phyloP scores from a whole-genome alignment of 352 stramenopile genomes.

The Phytophthora macrochlamydospora region DNA sequence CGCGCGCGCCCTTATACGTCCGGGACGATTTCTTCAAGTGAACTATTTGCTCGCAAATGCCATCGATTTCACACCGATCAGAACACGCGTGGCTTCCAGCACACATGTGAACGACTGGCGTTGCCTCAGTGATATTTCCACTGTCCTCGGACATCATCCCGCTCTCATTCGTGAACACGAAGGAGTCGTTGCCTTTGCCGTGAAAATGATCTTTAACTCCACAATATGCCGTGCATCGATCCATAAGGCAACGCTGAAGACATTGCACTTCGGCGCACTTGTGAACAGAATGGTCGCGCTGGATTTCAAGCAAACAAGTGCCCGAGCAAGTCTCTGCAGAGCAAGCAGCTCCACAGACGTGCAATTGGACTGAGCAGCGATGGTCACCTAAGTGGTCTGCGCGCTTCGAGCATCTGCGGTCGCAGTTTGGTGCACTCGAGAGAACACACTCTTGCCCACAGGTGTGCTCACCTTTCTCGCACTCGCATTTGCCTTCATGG shows the following conservation, averaged over 20 bases:
- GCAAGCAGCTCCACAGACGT: constrained; percentile 57
- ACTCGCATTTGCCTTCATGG: constrained; percentile 67
- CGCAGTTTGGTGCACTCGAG: constrained; percentile 47
- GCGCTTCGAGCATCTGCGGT: constrained; percentile 37
- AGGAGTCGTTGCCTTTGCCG: constrained; percentile 21
- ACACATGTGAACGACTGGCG: constrained; percentile 50
- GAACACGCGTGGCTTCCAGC: constrained; percentile 40
- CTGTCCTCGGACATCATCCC: constrained; percentile 19
- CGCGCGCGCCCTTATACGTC: constrained; percentile 49
- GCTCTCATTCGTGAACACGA: constrained; percentile 27
- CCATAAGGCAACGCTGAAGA: constrained; percentile 51
- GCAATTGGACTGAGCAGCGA: constrained; percentile 53
- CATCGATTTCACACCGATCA: constrained; percentile 49
- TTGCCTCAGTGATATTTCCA: constrained; percentile 7
- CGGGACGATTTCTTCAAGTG: constrained; percentile 55
- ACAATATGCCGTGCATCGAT: constrained; percentile 47
- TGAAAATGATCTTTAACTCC: constrained; percentile 62
- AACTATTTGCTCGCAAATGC: constrained; percentile 69
- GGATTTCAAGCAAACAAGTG: constrained; percentile 49
- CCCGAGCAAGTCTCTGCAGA: constrained; percentile 38
- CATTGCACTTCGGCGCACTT: constrained; percentile 61
- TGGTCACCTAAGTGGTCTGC: constrained; percentile 42
- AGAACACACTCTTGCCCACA: constrained; percentile 44
- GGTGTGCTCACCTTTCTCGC: constrained; percentile 56
- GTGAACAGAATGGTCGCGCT: constrained; percentile 48